Evolutionary conservation across 352 stramenopile species (phyloP).

Genomic region (Poterioochromonas sp.): DNA sequence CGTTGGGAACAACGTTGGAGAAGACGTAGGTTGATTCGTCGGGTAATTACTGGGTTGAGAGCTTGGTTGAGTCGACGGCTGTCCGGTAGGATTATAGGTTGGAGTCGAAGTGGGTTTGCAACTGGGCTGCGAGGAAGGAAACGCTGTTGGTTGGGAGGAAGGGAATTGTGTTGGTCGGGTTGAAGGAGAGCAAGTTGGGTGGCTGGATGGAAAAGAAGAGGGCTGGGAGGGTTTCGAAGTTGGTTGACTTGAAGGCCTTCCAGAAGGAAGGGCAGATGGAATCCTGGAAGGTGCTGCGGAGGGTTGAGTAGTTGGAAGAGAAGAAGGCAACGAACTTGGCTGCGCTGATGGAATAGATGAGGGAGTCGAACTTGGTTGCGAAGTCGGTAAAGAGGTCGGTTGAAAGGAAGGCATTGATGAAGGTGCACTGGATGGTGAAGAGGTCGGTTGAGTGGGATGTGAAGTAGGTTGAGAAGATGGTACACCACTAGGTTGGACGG

Average conservation of each 20-base stretch:
- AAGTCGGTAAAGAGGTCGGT: neutral
- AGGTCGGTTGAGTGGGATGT: neutral
- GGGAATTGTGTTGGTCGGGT: neutral
- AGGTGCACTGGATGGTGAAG: conserved; percentile 1
- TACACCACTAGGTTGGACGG: neutral
- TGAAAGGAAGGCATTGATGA: neutral
- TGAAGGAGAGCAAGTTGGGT: neutral
- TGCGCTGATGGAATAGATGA: neutral
- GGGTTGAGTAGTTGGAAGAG: neutral
- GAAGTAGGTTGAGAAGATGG: neutral
- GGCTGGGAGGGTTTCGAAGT: neutral
- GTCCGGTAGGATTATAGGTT: neutral
- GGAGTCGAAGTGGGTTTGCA: neutral
- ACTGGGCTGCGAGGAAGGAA: neutral
- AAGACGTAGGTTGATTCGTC: neutral
- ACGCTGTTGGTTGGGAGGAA: neutral
- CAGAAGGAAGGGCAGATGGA: conserved; percentile 1
- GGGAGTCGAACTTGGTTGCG: neutral
- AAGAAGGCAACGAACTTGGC: neutral
- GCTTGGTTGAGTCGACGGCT: neutral
- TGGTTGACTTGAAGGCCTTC: neutral
- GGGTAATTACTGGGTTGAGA: neutral
- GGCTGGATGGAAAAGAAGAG: neutral
- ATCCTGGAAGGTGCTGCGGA: neutral
- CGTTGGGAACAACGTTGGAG: neutral